Evolutionary conservation across 73 alveolate genomes (phyloP), one percentile per base, ranked within the genome.

Genomic region (Paramecium biaurelia): DNA sequence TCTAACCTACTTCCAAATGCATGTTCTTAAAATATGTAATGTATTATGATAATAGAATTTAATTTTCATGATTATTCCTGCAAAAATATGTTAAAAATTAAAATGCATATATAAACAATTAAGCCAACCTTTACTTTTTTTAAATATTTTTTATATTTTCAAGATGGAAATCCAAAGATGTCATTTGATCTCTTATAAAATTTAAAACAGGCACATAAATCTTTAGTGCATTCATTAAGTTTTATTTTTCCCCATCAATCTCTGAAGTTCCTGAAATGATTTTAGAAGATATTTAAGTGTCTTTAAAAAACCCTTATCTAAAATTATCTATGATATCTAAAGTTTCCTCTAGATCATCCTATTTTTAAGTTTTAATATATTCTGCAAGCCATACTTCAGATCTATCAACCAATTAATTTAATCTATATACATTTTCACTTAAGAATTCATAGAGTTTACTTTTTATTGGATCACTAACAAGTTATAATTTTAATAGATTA

Each of bases 341-440:
- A 4, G 93, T 72, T 8, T 87, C 93, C 24, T 76, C 85, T 89
- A 70, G 24, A 12, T 89, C 94, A 15, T 34, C 34, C 2, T 59
- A 8, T 30, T 89, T 63, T 7, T 26, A 38, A 72, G 28, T 23
- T 70, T 89, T 89, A 3, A 68, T 41, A 30, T 57, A 89, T 5
- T 89, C 94, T 43, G 85, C 70, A 3, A 89, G 26, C 94, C 94
- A 89, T 2, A 70, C 94, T 42, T 89, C 94, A n/a, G 94, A 70
- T 32, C 74, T 45, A 30, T 89, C 94, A 45, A 89, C 47, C 21
- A 89, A 82, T 30, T 43, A 4, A 58, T 76, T 89, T 5, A 89
- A 32, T 45, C 74, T 82, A 2, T 24, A 70, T 1, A 89, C 76
- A 42, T 89, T 70, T n/a, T 89, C 85, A 23, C 30, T 20, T 30